Conservation (phyloP, 1,284 basidiomycete species). For the Malassezia japonica region DNA sequence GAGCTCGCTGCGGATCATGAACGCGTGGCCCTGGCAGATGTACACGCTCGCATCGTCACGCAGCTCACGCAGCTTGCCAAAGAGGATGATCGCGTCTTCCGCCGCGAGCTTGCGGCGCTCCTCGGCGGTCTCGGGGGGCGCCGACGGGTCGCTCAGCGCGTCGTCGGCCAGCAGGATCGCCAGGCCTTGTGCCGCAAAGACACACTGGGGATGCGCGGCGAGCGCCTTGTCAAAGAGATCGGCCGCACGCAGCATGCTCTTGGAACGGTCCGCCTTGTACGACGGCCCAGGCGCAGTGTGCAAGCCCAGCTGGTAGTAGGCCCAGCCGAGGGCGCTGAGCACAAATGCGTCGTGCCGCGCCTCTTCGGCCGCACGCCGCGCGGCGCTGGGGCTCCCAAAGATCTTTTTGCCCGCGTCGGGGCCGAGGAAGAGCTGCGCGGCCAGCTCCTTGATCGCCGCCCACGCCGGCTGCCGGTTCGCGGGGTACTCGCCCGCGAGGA, state of each 20-base stretch:
- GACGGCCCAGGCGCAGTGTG: slow-evolving; percentile 27
- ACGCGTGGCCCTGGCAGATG: slow-evolving; percentile 44
- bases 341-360: slow-evolving; percentile 38
- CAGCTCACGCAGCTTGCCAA: slow-evolving; percentile 43
- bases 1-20: slow-evolving; percentile 43
- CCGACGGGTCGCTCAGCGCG: slow-evolving; percentile 28
- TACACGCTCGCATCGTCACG: slow-evolving; percentile 43
- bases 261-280: slow-evolving; percentile 30
- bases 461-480: slow-evolving; percentile 35
- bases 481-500: slow-evolving; percentile 42
- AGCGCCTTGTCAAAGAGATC: slow-evolving; percentile 47
- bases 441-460: slow-evolving; percentile 40
- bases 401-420: slow-evolving; percentile 20
- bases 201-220: slow-evolving; percentile 27
- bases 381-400: slow-evolving; percentile 31
- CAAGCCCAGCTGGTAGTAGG: slow-evolving; percentile 43
- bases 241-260: slow-evolving; percentile 39
- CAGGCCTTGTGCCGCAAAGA: slow-evolving; percentile 45
- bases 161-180: slow-evolving; percentile 44
- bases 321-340: slow-evolving; percentile 40
- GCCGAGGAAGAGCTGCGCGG: slow-evolving; percentile 38
- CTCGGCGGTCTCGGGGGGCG: slow-evolving; percentile 19
- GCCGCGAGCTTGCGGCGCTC: slow-evolving; percentile 30
- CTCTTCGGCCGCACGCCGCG: slow-evolving; percentile 27
- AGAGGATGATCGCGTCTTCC: slow-evolving; percentile 38